Evolutionary conservation across 2,329 filamentous ascomycete species (phyloP), one percentile per base, ranked within the genome.

Genomic region (Ophiostoma quercus): DNA sequence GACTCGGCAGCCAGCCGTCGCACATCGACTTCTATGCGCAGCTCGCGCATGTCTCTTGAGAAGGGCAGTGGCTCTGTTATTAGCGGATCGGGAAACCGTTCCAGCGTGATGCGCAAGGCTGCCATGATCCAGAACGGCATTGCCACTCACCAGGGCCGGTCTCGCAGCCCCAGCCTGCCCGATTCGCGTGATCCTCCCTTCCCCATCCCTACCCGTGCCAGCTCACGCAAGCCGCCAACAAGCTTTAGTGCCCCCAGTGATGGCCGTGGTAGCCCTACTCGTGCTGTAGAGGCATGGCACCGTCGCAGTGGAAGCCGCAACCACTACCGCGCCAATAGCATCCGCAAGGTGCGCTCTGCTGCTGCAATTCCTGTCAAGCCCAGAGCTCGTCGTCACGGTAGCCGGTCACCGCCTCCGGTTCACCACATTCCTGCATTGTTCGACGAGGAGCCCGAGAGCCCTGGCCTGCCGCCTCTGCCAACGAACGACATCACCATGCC

Each of bases 181-280:
- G 92, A 88, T 71, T 81, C 69, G 80, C 71, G 78, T 39, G 83
- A 87, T 68, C 94, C 95, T 37, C 95, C 95, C 0, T 97, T 96
- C 81, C 94, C 95, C 0, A 96, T 99, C 7, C 95, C 95, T 0
- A 90, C 89, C 2, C 85, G 95, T 70, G 91, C 92, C 39, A 98
- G 94, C 79, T 99, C 94, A 6, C 88, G 93, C 71, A 89, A 90
- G 75, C 85, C 89, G 29, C 86, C 88, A 0, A 79, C 88, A 71
- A 89, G 85, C 74, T 82, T 85, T 67, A 93, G 91, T 77, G 82
- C 83, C 2, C 83, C 84, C 0, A 87, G 86, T 72, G 92, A 97
- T 72, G 91, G 91, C 3, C 89, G 88, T 57, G 85, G 88, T 73
- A 97, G 92, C 76, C 93, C 93, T 0, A 92, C 90, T 0, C 84